A percentile compares a stretch with the other conserved stretches of the same genome.
Conservation (phyloP, 768 basidiomycete species). For the Rhizopogon roseolus region DNA sequence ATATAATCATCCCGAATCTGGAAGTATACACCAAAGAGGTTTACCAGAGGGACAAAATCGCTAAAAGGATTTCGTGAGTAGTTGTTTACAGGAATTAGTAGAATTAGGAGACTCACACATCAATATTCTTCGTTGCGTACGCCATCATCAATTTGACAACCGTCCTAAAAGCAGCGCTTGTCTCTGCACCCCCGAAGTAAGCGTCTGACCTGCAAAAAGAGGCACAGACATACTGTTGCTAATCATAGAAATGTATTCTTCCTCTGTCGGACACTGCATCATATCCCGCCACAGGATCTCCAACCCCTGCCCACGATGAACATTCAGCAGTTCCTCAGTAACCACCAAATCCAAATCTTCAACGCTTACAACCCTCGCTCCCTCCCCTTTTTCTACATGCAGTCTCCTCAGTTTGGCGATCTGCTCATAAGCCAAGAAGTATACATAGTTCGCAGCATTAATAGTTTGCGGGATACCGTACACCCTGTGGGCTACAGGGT, state of each 20-base stretch:
- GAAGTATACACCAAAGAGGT: slow-evolving; percentile 88
- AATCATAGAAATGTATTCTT: slow-evolving; percentile 94
- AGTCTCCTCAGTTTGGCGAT: slow-evolving; percentile 30
- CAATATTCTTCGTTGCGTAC: slow-evolving; percentile 55
- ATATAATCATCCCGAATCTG: slow-evolving; percentile 98
- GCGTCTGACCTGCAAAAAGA: slow-evolving; percentile 11
- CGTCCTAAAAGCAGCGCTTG: slow-evolving; percentile 87
- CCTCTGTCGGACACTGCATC: slow-evolving; percentile 88
- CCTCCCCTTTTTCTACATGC: background rate
- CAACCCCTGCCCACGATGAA: slow-evolving; percentile 93
- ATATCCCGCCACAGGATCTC: slow-evolving; percentile 95
- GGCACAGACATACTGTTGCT: slow-evolving; percentile 70
- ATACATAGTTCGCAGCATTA: slow-evolving; percentile 96
- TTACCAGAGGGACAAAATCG: slow-evolving; percentile 89
- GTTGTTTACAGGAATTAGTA: background rate
- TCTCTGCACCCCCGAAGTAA: slow-evolving; percentile 51
- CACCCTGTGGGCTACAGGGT: slow-evolving; percentile 90
- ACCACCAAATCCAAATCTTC: slow-evolving; percentile 58
- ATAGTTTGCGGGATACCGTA: slow-evolving; percentile 97
- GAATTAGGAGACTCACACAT: slow-evolving; percentile 41
- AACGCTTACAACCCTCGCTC: slow-evolving; percentile 50
- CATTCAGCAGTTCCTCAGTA: slow-evolving; percentile 61
- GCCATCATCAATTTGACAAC: slow-evolving; percentile 98
- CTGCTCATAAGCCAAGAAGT: slow-evolving; percentile 90
- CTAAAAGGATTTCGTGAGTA: slow-evolving; percentile 30